These are phyloP conservation scores for Pleurotus tuoliensis DNA, from an alignment of 768 basidiomycete species.

Conservation along the genomic window DNA sequence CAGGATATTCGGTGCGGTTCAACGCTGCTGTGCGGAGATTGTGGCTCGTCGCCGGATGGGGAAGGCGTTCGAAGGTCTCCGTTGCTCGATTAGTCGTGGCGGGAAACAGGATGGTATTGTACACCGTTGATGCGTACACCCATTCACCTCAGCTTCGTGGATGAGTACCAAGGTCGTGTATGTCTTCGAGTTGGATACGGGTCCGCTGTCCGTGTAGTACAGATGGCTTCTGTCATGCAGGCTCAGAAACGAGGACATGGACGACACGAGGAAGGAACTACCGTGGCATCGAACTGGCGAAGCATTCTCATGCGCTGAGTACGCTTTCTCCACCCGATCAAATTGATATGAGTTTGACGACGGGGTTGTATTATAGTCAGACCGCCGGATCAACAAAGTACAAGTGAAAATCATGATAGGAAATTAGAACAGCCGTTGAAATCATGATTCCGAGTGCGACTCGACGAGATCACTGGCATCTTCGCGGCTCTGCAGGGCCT, in stretches of 20 bases:
- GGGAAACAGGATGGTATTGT: neutral
- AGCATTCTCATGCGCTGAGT: no score
- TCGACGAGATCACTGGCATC: no score
- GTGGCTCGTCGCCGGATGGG: constrained; percentile 13
- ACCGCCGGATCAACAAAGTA: no score
- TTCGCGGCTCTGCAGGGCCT: no score
- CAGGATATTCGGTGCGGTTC: constrained; percentile 11
- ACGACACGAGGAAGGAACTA: neutral
- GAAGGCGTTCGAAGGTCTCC: constrained; percentile 17
- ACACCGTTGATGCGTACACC: constrained; percentile 10
- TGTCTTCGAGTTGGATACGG: neutral
- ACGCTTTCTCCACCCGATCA: no score
- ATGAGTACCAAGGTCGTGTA: constrained; percentile 20
- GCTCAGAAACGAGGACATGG: neutral
- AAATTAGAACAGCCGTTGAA: no score
- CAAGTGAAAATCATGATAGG: no score
- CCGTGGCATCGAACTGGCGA: no score
- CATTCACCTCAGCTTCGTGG: constrained; percentile 18
- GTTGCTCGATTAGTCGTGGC: neutral
- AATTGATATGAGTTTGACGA: no score
- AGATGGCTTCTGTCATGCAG: neutral
- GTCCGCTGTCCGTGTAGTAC: constrained; percentile 1
- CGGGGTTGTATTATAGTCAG: neutral
- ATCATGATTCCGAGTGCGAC: no score
- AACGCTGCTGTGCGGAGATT: constrained; percentile 7